Conservation (phyloP, 2,329 filamentous ascomycete species). For the Penicillium sp. region DNA sequence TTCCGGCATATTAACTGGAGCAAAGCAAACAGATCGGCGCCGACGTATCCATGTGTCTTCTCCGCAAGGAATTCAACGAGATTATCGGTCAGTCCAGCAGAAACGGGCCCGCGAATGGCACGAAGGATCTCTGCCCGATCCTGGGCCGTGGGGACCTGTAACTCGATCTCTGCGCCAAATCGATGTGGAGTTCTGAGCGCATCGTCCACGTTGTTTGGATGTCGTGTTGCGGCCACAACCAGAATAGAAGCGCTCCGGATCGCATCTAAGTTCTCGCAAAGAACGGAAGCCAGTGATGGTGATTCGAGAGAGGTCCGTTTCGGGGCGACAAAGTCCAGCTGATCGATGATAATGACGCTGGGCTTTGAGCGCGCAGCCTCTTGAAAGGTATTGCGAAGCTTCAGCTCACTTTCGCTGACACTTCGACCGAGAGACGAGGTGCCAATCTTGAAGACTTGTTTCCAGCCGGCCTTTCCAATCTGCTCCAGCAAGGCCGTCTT, state of each 20-base stretch:
- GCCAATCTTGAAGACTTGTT: conserved; percentile 54
- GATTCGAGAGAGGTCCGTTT: conserved; percentile 50
- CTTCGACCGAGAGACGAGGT: conserved; percentile 32
- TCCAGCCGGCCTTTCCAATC: conserved; percentile 65
- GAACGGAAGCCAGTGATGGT: conserved; percentile 32
- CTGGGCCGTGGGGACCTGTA: conserved; percentile 68
- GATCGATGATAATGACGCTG: conserved; percentile 73
- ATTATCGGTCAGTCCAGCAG: conserved; percentile 47
- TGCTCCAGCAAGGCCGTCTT: conserved; percentile 70
- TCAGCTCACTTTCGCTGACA: conserved; percentile 45
- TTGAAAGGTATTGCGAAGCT: conserved; percentile 64
- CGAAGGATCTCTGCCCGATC: conserved; percentile 70
- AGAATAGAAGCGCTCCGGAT: conserved; percentile 54
- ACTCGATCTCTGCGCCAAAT: conserved; percentile 62
- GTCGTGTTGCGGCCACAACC: conserved; percentile 70
- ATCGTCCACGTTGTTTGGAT: conserved; percentile 65
- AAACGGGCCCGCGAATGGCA: conserved; percentile 48
- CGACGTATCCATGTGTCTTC: conserved; percentile 81
- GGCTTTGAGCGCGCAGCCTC: conserved; percentile 65
- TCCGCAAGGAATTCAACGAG: conserved; percentile 60
- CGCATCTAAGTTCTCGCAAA: conserved; percentile 40
- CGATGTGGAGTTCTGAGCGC: conserved; percentile 61
- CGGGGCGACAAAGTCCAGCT: conserved; percentile 65
- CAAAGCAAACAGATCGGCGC: conserved; percentile 66
- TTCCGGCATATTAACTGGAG: conserved; percentile 50